Base-by-base conservation (phyloP, 768 basidiomycete genomes). In the Agaricus blazei region DNA sequence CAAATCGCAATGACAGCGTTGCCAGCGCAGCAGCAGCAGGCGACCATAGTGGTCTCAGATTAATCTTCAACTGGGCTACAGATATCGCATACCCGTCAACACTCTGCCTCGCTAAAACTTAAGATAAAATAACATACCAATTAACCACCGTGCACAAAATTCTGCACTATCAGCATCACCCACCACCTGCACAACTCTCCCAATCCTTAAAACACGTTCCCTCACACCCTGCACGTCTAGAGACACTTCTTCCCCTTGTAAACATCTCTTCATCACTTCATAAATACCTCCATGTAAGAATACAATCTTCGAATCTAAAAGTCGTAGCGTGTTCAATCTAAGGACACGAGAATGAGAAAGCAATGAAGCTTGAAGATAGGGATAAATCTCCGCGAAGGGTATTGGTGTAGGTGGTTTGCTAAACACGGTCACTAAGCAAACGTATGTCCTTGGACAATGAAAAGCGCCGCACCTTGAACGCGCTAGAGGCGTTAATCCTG, bases 31-130 rank as follows among this genome's bases (percentile, higher is more conserved):
- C 78, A 11, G 85, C 79, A 3, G 93, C 83, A 15, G 94, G 88
- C 3, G 84, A 80, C 89, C 95, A 99, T 14, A 97, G 65, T 0
- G 97, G 97, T 28, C 91, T 81, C 44, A 98, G 72, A 66, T 94
- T 96, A 58, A 98, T 88, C 72, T 98, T 98, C 51, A 98, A 75
- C 66, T 97, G 95, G 5, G 89, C 91, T 88, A 62, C 26, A 53
- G 19, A 9, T 28, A 3, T 49, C 3, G 70, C 78, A 55, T 50
- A 90, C 89, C 85, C 27, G 87, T 79, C n/a, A 93, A 66, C 88
- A 34, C 34, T 11, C 11, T 11, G 34, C 11, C 34, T 11, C 1
- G 34, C 34, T 34, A 7, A 8, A 34, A 34, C 5, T 7, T 34
- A 34, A 34, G 11, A 34, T 34, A 11, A 9, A 34, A 3, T 49